Evolutionary conservation across 2,329 filamentous ascomycete genomes (phyloP), one percentile per base, ranked within the genome.

Genomic region (Colletotrichum sp.): DNA sequence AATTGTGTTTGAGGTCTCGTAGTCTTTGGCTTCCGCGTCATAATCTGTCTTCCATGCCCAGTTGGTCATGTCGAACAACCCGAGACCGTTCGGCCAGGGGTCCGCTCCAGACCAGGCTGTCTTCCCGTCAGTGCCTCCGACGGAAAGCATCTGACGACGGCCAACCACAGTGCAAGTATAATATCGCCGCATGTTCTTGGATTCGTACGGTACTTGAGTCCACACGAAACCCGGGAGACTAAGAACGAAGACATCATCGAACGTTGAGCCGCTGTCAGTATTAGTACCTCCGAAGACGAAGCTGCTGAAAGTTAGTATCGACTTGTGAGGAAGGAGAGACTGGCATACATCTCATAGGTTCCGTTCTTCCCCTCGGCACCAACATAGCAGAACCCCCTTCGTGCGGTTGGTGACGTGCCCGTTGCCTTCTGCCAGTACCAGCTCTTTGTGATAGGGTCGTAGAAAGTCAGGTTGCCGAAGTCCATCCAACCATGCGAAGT

Each of bases 221-320:
- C 77, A 78, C 1, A 68, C 61, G 21, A 78, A 78, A 9, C 76
- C 74, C 6, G 77, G 77, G 1, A 78, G 24, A 30, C 71, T 78
- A 3, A 78, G 66, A 12, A 78, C 62, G 30, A 71, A 70, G 18
- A 78, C 26, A 18, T 78, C 74, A 16, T 70, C 70, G 34, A 64
- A 77, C 1, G 66, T 58, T 8, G 26, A 36, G 5, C 55, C 34
- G 9, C 24, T 58, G 15, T 52, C 43, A 21, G 18, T 34, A n/a
- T 74, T 75, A 13, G 36, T 60, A 3, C 77, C 77, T 26, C 77
- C 77, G 15, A 71, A 78, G 3, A 78, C 62, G 34, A 78, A 78
- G 26, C 77, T 78, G 26, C 5, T 28, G n/a, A 9, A 10, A 5
- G 12, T 32, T 38, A 9, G 3, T 13, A 4, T 36, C 8, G 69